Evolutionary conservation across 2,329 filamentous ascomycete genomes (phyloP), one percentile per base, ranked within the genome.

Genomic region (Thielaviopsis cerberus): DNA sequence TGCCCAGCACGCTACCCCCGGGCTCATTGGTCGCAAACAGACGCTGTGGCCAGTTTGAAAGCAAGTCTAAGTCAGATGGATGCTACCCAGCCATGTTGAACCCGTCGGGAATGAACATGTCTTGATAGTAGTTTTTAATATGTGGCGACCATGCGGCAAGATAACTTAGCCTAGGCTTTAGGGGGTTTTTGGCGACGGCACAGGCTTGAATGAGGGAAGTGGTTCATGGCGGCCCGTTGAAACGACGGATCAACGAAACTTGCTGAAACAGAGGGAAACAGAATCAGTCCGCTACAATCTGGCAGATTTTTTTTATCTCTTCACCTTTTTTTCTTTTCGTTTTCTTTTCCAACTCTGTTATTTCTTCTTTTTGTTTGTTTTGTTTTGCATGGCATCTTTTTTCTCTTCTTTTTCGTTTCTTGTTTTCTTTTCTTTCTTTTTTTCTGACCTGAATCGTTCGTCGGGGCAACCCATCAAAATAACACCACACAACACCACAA

Each of bases 31-130:
- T 76, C 69, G 61, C 69, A 17, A 69, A 69, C 54, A 70, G 70
- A 26, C 64, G 62, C 6, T 76, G 76, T 61, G 73, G 73, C 17
- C 72, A 74, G 10, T 80, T 76, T 62, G 77, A 80, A 57, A 74
- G 74, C 59, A 80, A 79, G 63, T 51, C 73, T 10, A 73, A 68
- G 51, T 78, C 77, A 4, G 68, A 67, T 23, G 77, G 76, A 15
- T 79, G 76, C 62, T 81, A 80, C 61, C 78, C 78, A 1, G 74
- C 72, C 5, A 67, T 74, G 62, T 66, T 76, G 27, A 69, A 73
- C 6, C 74, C 75, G 24, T 72, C 75, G 0, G 72, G 73, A 26
- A 72, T 75, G 66, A 72, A 72, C 62, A 71, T 76, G 68, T 58
- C 57, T 56, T 59, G 57, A 59, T 15, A 26, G 48, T 64, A 25